Evolutionary conservation across 2,329 filamentous ascomycete genomes (phyloP).

Genomic region (Neonectria sp.): DNA sequence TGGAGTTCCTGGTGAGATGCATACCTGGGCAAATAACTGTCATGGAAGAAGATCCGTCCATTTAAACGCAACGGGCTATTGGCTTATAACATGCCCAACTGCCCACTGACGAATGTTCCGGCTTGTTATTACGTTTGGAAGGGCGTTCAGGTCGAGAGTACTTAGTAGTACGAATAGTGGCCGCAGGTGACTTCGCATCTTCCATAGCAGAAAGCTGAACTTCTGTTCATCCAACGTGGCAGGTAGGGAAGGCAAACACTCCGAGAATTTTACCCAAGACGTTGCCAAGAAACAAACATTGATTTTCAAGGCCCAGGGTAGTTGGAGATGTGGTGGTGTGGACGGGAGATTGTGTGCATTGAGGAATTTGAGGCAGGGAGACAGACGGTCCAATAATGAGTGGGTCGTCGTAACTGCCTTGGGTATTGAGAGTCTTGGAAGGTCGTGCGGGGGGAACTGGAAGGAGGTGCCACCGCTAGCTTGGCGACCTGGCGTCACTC

Average conservation of each 20-base stretch:
- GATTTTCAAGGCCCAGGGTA: conserved; percentile 9
- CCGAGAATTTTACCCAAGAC: background rate
- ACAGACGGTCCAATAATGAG: background rate
- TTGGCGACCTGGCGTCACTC: conserved; percentile 7
- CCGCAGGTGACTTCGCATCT: background rate
- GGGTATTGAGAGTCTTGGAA: background rate
- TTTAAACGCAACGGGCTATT: background rate
- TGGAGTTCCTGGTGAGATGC: conserved; percentile 4
- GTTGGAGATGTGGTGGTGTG: conserved; percentile 22
- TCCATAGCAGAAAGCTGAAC: background rate
- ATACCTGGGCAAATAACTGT: conserved; percentile 1
- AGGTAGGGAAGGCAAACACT: background rate
- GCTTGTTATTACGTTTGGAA: background rate
- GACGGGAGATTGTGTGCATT: conserved; percentile 14
- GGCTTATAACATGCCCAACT: background rate
- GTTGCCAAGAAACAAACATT: conserved; percentile 25
- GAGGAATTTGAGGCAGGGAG: background rate
- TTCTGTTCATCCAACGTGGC: conserved; percentile 4
- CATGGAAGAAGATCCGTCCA: conserved; percentile 11
- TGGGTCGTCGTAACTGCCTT: background rate
- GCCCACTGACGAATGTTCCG: background rate
- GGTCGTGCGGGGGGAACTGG: conserved; percentile 25
- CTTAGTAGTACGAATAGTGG: background rate
- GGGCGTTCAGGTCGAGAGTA: background rate
- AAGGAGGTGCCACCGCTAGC: conserved; percentile 25